phyloP scores from a whole-genome alignment of 1,139 yeast species.

The Starmera stellimalicola region DNA sequence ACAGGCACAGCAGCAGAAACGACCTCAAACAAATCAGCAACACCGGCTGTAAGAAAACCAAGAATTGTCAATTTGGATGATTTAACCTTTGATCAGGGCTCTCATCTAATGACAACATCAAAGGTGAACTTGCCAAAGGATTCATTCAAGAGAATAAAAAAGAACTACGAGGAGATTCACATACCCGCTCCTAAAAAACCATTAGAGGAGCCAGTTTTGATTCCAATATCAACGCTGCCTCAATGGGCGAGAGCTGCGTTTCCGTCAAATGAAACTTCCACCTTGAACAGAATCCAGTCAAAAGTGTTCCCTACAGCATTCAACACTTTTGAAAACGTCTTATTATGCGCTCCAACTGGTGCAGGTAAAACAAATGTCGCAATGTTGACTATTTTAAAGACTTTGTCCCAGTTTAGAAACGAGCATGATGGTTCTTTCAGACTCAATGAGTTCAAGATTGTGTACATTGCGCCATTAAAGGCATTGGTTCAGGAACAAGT shows the following conservation, averaged over 20 bases:
- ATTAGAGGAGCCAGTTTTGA: constrained; percentile 37
- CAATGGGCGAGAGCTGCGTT: constrained; percentile 77
- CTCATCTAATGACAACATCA: constrained; percentile 55
- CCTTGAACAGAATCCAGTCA: constrained; percentile 78
- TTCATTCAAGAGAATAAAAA: constrained; percentile 66
- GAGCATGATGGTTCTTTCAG: constrained; percentile 41
- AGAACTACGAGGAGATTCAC: constrained; percentile 76
- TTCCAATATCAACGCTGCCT: constrained; percentile 59
- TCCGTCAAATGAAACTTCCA: constrained; percentile 53
- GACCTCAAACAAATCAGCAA: constrained; percentile 2
- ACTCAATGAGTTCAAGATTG: constrained; percentile 58
- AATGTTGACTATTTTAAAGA: constrained; percentile 60
- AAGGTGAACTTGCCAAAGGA: constrained; percentile 75
- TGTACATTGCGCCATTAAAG: constrained; percentile 88
- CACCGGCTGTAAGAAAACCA: constrained; percentile 30
- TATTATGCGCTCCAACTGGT: constrained; percentile 96
- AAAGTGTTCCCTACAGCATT: constrained; percentile 75
- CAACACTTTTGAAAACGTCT: constrained; percentile 55
- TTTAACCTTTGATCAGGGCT: constrained; percentile 61
- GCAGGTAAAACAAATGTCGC: constrained; percentile 98
- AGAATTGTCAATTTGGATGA: constrained; percentile 53
- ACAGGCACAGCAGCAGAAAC: not conserved
- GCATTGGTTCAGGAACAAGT: constrained; percentile 96
- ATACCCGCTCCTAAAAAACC: constrained; percentile 67
- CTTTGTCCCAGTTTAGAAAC: constrained; percentile 45